Conservation (phyloP, 495 filamentous ascomycete species). For the Hypoxylon fuscum region DNA sequence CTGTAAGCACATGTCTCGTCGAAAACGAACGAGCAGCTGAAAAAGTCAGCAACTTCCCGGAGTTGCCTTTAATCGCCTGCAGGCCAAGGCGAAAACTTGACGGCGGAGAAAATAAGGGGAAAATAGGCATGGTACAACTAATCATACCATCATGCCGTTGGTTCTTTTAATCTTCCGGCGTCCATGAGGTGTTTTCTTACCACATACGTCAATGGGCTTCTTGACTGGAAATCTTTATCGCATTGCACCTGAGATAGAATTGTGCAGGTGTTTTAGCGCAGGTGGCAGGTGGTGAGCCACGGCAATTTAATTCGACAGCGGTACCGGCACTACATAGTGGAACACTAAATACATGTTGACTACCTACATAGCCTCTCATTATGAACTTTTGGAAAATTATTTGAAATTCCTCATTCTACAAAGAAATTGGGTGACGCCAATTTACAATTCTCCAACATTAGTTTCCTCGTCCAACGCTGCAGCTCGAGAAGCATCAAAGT, state of each 20-base stretch:
- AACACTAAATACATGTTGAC: background rate
- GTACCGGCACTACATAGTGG: too few relatives aligned
- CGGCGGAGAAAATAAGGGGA: constrained; percentile 30
- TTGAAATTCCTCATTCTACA: too few relatives aligned
- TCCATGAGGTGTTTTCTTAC: constrained; percentile 16
- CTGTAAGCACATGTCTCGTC: constrained; percentile 14
- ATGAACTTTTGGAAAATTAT: too few relatives aligned
- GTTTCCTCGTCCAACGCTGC: constrained; percentile 18
- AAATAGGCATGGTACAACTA: constrained; percentile 40
- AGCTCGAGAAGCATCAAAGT: constrained; percentile 46
- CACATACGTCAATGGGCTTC: too few relatives aligned
- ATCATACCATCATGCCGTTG: constrained; percentile 41
- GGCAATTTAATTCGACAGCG: constrained; percentile 10
- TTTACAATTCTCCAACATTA: constrained; percentile 38
- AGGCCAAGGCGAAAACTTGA: constrained; percentile 44
- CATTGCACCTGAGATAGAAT: background rate
- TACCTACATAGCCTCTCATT: too few relatives aligned
- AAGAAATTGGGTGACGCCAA: too few relatives aligned
- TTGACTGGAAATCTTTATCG: constrained; percentile 15
- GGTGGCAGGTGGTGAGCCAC: constrained; percentile 9
- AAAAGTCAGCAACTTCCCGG: constrained; percentile 27
- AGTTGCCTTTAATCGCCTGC: constrained; percentile 38
- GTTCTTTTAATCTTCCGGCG: constrained; percentile 12
- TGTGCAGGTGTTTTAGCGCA: too few relatives aligned
- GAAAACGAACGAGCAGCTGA: constrained; percentile 32